These are phyloP conservation scores for Areca catechu DNA, from an alignment of 176 grass and related monocot species.

Conservation along the genomic window DNA sequence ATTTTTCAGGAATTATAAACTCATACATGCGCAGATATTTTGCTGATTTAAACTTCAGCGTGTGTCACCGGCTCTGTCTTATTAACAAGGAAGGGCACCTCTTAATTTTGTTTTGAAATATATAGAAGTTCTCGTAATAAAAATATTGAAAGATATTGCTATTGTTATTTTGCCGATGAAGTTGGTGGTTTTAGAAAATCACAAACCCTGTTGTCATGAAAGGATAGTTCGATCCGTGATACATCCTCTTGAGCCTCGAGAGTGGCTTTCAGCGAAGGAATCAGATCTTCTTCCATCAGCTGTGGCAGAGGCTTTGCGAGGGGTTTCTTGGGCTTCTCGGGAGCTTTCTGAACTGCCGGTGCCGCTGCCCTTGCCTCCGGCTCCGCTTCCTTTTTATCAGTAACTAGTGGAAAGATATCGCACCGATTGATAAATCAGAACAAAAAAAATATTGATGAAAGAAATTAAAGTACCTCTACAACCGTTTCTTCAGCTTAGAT, in stretches of 20 bases:
- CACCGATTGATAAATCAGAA: conserved; percentile 10
- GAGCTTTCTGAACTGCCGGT: neutral
- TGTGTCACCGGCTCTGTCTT: too few relatives aligned
- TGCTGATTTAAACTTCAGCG: too few relatives aligned
- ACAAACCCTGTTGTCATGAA: conserved; percentile 83
- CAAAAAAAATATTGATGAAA: neutral
- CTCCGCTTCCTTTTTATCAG: conserved; percentile 28
- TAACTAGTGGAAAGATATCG: conserved; percentile 21
- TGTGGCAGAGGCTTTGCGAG: conserved; percentile 55
- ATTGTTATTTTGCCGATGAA: too few relatives aligned
- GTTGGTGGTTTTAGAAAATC: neutral
- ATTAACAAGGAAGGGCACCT: too few relatives aligned
- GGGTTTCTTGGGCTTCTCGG: conserved; percentile 63
- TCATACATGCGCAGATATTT: too few relatives aligned
- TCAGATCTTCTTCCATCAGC: conserved; percentile 89
- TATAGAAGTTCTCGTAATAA: too few relatives aligned
- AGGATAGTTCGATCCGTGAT: conserved; percentile 60
- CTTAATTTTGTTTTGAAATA: too few relatives aligned
- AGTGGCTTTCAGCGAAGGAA: conserved; percentile 50
- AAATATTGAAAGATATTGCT: too few relatives aligned
- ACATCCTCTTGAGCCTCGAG: conserved; percentile 71
- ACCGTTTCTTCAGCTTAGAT: too few relatives aligned
- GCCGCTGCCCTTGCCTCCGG: conserved; percentile 27
- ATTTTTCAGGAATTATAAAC: too few relatives aligned
- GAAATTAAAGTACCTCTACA: neutral